Evolutionary conservation across 768 basidiomycete genomes (phyloP).

Genomic region (Termitomyces sp.): DNA sequence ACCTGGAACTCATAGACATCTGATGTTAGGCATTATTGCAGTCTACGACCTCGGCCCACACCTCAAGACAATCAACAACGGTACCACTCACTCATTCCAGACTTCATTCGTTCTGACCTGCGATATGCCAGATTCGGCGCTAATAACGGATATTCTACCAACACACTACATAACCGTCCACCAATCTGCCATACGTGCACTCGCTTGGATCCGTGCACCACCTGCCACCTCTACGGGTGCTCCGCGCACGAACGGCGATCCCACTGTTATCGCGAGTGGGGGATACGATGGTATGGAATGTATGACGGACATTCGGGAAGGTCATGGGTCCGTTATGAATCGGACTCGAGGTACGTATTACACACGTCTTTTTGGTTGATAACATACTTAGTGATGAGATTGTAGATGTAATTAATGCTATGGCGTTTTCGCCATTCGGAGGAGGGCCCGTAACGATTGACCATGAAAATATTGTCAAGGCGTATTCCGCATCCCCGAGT

Average conservation of each 20-base stretch:
- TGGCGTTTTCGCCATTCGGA: constrained; percentile 63
- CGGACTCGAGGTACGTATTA: constrained; percentile 61
- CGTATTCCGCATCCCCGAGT: constrained; percentile 65
- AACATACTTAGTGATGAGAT: constrained; percentile 19
- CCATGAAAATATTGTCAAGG: constrained; percentile 78
- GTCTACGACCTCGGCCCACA: constrained; percentile 51
- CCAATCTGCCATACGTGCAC: constrained; percentile 72
- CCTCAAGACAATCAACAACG: constrained; percentile 28
- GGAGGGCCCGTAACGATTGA: constrained; percentile 78
- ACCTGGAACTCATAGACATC: constrained; percentile 66
- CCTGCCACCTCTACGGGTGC: constrained; percentile 44
- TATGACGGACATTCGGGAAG: constrained; percentile 74
- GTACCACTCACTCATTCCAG: constrained; percentile 22
- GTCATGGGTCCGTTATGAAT: constrained; percentile 64
- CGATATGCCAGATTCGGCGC: constrained; percentile 16
- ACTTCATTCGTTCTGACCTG: neutral
- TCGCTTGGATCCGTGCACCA: constrained; percentile 75
- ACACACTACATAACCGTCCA: constrained; percentile 72
- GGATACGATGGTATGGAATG: constrained; percentile 80
- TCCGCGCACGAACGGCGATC: constrained; percentile 47
- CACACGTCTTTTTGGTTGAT: neutral
- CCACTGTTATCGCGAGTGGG: constrained; percentile 70
- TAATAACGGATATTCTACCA: constrained; percentile 49
- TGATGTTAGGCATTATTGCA: constrained; percentile 54
- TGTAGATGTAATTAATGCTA: constrained; percentile 66